These are phyloP conservation scores for Clonostachys byssicola DNA, from an alignment of 2,329 filamentous ascomycete genomes.

Conservation along the genomic window DNA sequence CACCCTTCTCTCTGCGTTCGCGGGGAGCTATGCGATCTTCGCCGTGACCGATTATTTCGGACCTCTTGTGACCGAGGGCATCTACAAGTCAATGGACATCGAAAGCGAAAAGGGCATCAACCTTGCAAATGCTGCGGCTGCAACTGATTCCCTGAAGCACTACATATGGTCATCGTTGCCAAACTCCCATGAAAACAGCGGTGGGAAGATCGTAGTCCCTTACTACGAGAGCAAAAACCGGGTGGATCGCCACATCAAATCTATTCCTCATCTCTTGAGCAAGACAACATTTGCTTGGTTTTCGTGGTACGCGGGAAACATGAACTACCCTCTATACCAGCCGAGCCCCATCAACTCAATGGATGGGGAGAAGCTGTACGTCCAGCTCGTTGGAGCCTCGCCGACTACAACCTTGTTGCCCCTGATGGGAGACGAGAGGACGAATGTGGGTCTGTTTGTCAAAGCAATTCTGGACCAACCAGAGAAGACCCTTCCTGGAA, in stretches of 20 bases:
- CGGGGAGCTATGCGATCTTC: slow-evolving; percentile 25
- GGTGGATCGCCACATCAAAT: slow-evolving; percentile 33
- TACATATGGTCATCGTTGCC: slow-evolving; percentile 41
- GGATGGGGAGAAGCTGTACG: slow-evolving; percentile 11
- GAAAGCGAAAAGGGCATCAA: slow-evolving; percentile 34
- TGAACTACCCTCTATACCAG: slow-evolving; percentile 8
- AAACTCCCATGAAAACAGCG: slow-evolving; percentile 17
- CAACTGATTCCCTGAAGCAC: slow-evolving; percentile 28
- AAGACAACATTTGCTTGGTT: slow-evolving; percentile 36
- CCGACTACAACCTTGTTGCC: slow-evolving; percentile 16
- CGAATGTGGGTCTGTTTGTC: slow-evolving; percentile 26
- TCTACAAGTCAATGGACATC: slow-evolving; percentile 22
- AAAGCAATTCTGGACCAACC: slow-evolving; percentile 21
- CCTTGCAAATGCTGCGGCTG: slow-evolving; percentile 31
- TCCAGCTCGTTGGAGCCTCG: slow-evolving; percentile 18
- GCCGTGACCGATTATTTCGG: slow-evolving; percentile 26
- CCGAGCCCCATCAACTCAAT: slow-evolving; percentile 1
- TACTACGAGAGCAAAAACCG: slow-evolving; percentile 36
- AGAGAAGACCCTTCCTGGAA: slow-evolving; percentile 15
- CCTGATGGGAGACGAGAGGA: slow-evolving; percentile 19
- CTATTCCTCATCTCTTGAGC: slow-evolving; percentile 12
- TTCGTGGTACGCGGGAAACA: slow-evolving; percentile 26
- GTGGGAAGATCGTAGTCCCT: slow-evolving; percentile 24
- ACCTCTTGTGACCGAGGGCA: slow-evolving; percentile 15
- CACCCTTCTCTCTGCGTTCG: slow-evolving; percentile 20